These are phyloP conservation scores for Trypanosoma mega DNA, from an alignment of 208 protist genomes.

Conservation along the genomic window DNA sequence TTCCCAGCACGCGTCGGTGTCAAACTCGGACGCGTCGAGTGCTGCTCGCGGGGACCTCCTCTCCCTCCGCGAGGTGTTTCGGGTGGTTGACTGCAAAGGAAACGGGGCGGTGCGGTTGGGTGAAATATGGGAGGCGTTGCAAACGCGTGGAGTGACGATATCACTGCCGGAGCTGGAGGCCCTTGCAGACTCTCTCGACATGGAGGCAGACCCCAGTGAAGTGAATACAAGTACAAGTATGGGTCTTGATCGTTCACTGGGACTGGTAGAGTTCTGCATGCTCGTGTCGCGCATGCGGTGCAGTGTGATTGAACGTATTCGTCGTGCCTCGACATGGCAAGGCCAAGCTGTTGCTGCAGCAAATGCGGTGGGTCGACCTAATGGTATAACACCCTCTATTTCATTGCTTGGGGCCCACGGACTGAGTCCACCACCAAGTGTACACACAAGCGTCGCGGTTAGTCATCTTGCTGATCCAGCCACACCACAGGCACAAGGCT, in stretches of 20 bases:
- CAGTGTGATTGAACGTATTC: slow-evolving; percentile 50
- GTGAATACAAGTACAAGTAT: no score
- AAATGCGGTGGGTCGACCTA: no score
- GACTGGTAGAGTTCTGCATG: slow-evolving; percentile 70
- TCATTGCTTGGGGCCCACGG: no score
- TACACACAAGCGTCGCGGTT: slow-evolving; percentile 18
- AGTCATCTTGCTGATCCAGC: slow-evolving; percentile 5
- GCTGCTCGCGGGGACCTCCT: slow-evolving; percentile 15
- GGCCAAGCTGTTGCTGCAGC: no score
- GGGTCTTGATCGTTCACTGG: no score
- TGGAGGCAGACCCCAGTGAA: no score
- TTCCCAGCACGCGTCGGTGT: no score
- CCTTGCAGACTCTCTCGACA: slow-evolving; percentile 57
- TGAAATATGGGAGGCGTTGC: slow-evolving; percentile 33
- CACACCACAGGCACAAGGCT: slow-evolving; percentile 1
- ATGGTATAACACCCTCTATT: no score
- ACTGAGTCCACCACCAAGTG: slow-evolving; percentile 27
- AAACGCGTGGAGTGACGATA: slow-evolving; percentile 28
- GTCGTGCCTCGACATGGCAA: slow-evolving; percentile 18
- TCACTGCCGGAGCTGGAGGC: slow-evolving; percentile 53
- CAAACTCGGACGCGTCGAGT: no score
- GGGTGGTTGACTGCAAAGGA: slow-evolving; percentile 8
- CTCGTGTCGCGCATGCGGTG: slow-evolving; percentile 64
- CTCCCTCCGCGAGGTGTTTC: slow-evolving; percentile 29
- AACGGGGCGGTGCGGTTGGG: slow-evolving; percentile 32